These are phyloP conservation scores for Coemansia interrupta DNA, from an alignment of 192 early-diverging fungal species.

Conservation along the genomic window DNA sequence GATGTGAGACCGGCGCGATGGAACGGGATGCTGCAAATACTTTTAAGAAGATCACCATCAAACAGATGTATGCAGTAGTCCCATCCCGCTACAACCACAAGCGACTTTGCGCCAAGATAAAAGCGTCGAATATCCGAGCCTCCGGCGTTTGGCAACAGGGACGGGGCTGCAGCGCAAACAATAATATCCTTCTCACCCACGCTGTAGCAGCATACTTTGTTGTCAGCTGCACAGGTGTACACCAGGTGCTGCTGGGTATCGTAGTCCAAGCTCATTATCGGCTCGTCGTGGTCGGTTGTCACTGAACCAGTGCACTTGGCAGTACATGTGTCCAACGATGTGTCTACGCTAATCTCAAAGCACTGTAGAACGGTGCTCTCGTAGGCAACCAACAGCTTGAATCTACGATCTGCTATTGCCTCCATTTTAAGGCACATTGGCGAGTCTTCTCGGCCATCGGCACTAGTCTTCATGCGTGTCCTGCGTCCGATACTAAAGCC, in stretches of 20 bases:
- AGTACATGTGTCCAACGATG: neutral
- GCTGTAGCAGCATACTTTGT: conserved; percentile 27
- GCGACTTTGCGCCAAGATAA: neutral
- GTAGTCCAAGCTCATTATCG: conserved; percentile 37
- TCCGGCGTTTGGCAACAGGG: conserved; percentile 18
- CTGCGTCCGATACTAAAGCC: conserved; percentile 24
- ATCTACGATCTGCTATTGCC: neutral
- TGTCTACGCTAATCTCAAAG: conserved; percentile 10
- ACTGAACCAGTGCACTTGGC: neutral
- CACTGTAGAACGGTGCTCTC: conserved; percentile 34
- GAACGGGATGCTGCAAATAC: conserved; percentile 11
- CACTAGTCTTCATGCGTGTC: conserved; percentile 10
- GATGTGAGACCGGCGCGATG: conserved; percentile 42
- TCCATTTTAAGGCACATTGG: conserved; percentile 38
- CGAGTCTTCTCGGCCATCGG: conserved; percentile 28
- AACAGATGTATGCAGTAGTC: conserved; percentile 37
- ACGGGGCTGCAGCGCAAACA: neutral
- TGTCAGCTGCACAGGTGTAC: conserved; percentile 47
- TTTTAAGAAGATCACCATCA: conserved; percentile 7
- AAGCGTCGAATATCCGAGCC: conserved; percentile 34
- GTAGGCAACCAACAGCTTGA: conserved; percentile 35
- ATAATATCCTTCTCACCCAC: neutral
- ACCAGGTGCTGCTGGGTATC: conserved; percentile 9
- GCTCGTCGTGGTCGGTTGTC: conserved; percentile 31
- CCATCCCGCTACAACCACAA: conserved; percentile 41